Base-by-base conservation (phyloP, 2,329 filamentous ascomycete species). In the Paradendryphiella salina region DNA sequence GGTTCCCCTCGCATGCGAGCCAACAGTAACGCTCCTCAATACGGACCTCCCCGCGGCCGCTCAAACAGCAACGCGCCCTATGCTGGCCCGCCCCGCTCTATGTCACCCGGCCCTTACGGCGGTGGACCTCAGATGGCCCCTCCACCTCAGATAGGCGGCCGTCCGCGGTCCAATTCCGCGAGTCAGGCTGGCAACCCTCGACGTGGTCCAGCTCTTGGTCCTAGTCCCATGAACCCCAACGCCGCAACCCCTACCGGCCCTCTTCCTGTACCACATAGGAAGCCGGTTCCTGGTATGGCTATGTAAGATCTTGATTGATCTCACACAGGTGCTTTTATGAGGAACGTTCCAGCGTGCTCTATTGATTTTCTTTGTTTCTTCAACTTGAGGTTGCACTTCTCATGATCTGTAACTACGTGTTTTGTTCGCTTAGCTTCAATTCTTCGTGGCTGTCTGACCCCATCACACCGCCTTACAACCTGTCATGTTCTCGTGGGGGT, bases 221-320 rank as follows among this genome's bases (percentile, higher is more conserved):
- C 66, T 3, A 74, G 72, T 42, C 71, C 70, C 28, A 70, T 75
- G 70, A 73, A 71, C 34, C 69, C 70, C 26, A 65, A 62, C 18
- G 52, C 46, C 10, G 15, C 28, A 1, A 26, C 35, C 7, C 20
- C 48, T 18, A 41, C 32, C n/a, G 51, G 46, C 11, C 48, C 34
- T 13, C 44, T 52, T 35, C 55, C 61, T 17, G 59, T 76, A 39
- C 76, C 75, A 6, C 56, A 63, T 26, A 70, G 77, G 59, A 80
- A 80, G 66, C 77, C 77, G 20, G 73, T 80, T 17, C 77, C 77
- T 17, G 77, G 77, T 34, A 72, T 74, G 67, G 76, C 77, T 17
- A 59, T 77, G 52, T 78, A 52, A 64, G 18, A 28, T 11, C 17
- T 23, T 15, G 28, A 21, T 31, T 43, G 21, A 32, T 44, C 44